Base-by-base conservation (phyloP, 2,329 filamentous ascomycete genomes). In the Colletotrichum sp. region DNA sequence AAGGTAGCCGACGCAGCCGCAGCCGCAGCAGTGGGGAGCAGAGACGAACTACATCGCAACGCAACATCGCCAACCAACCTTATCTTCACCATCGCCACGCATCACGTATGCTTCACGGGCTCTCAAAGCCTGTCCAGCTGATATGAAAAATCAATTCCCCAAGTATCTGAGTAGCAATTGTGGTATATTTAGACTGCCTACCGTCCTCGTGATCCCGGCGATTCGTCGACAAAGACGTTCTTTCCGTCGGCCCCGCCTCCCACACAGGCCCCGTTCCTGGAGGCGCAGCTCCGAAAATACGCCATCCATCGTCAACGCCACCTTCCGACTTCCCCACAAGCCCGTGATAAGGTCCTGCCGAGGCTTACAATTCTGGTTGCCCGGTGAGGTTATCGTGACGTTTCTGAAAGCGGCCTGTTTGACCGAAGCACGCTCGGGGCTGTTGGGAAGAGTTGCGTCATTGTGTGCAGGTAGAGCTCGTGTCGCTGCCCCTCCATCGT, bases 151-250 rank as follows among this genome's bases (percentile, higher is more conserved):
- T 52, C 10, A 52, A 52, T 52, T 28, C 52, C 57, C n/a, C 18
- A 9, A 32, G 44, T 60, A 15, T 15, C 16, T 12, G 7, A 44
- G 48, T 39, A n/a, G 30, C 15, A 26, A 55, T 36, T n/a, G 55
- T 75, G 73, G 32, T 76, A 74, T 76, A 69, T 59, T 76, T 74
- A 69, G 64, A 74, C 59, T 32, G 39, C 30, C 48, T 26, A 6
- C 32, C 13, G 34, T 65, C 70, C 70, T 76, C 74, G 74, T 76
- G 64, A 65, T 30, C 44, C 44, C 30, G 39, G 24, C 26, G 8
- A 16, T 28, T 26, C 34, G 26, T 18, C 48, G 4, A 55, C 24
- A 28, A 28, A 13, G 30, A 10, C 26, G 2, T 26, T 16, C 26
- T 44, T 18, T 30, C 63, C 18, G 10, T 39, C 67, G 57, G 57